Percentiles rank a stretch among this genome's conserved stretches.
Evolutionary conservation across 805 yeast genomes (phyloP).

Genomic region (Sungouiella thailandica): DNA sequence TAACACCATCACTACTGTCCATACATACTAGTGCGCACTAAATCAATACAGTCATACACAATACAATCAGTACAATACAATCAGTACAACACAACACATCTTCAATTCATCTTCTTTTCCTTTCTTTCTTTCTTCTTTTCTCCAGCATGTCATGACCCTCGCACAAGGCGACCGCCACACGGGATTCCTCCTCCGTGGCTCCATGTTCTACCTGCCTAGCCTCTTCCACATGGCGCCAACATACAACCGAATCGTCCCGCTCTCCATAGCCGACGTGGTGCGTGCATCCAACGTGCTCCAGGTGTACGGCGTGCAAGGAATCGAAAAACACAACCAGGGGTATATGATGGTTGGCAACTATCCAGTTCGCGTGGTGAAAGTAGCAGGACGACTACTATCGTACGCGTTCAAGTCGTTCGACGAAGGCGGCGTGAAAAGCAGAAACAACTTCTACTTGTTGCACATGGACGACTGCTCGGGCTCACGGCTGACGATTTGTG

Average conservation of each 20-base stretch:
- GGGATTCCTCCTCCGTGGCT: no score
- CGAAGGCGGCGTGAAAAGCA: slow-evolving; percentile 2
- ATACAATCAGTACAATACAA: no score
- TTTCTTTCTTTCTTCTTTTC: no score
- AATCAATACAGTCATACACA: no score
- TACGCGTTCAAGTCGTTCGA: slow-evolving; percentile 3
- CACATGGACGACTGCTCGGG: slow-evolving; percentile 35
- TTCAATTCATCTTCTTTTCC: no score
- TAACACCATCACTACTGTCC: no score
- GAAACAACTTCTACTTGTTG: slow-evolving; percentile 13
- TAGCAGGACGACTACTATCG: slow-evolving; percentile 26
- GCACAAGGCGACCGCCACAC: no score
- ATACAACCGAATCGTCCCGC: slow-evolving; percentile 15
- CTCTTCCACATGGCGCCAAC: slow-evolving; percentile 31
- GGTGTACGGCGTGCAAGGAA: slow-evolving; percentile 14
- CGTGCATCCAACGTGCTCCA: slow-evolving; percentile 7
- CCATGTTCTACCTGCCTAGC: slow-evolving; percentile 28
- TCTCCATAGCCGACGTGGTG: slow-evolving; percentile 28
- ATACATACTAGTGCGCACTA: no score
- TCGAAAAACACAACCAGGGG: slow-evolving; percentile 10
- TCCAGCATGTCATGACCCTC: no score
- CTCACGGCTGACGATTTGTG: slow-evolving; percentile 21
- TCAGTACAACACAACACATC: no score
- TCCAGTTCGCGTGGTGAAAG: slow-evolving; percentile 23
- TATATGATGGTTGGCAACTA: slow-evolving; percentile 25